These are phyloP conservation scores for Chloranthus sessilifolius DNA, from an alignment of 164 flowering plant species.

Conservation along the genomic window DNA sequence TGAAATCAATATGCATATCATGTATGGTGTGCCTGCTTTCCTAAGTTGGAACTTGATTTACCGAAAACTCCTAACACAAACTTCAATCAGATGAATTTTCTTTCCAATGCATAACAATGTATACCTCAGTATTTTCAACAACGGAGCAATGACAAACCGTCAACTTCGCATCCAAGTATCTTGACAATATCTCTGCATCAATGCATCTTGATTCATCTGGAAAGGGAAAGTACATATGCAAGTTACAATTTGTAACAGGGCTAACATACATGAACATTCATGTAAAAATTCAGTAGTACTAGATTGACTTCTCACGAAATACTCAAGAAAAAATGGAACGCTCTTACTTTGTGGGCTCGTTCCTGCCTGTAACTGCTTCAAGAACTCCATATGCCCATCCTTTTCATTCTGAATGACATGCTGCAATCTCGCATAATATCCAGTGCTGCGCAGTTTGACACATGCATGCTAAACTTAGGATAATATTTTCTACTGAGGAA, in stretches of 20 bases:
- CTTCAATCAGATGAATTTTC: no score
- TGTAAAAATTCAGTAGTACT: no score
- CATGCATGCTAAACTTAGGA: background rate
- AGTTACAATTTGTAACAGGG: no score
- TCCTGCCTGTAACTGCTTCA: conserved; percentile 32
- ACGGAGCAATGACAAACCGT: conserved; percentile 59
- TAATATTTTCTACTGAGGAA: background rate
- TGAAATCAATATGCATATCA: no score
- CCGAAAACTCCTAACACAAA: no score
- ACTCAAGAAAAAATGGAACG: background rate
- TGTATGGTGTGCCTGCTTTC: no score
- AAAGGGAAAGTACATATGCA: conserved; percentile 3
- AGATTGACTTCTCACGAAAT: no score
- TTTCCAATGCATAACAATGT: background rate
- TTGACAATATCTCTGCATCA: conserved; percentile 55
- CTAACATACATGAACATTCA: no score
- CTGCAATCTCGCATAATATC: conserved; percentile 63
- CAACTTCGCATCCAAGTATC: conserved; percentile 75
- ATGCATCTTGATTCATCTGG: conserved; percentile 43
- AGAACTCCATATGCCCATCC: conserved; percentile 41
- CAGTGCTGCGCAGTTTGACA: conserved; percentile 33
- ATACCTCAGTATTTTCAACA: conserved; percentile 34
- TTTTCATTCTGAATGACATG: conserved; percentile 63
- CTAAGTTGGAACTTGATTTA: no score
- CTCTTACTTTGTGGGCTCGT: conserved; percentile 23